Conservation (phyloP, 2,329 filamentous ascomycete species). For the Xylaria sp. region DNA sequence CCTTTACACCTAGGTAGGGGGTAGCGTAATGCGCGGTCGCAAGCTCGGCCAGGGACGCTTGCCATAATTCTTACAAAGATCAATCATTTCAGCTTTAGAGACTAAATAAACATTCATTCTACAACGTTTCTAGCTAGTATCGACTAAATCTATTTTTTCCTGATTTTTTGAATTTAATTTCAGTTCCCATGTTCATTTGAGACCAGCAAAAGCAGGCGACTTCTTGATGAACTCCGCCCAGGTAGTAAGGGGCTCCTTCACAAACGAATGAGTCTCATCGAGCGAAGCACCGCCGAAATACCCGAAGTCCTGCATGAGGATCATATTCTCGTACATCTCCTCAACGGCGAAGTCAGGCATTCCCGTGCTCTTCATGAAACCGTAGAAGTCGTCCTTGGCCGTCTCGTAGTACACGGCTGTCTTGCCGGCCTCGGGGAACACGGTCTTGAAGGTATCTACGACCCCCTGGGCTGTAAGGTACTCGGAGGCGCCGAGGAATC, state of each 20-base stretch:
- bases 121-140: neutral
- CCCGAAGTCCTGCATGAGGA: conserved; percentile 62
- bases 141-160: too few species aligned
- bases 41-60: too few species aligned
- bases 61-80: too few species aligned
- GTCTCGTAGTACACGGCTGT: conserved; percentile 52
- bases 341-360: conserved; percentile 55
- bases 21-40: too few species aligned
- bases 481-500: conserved; percentile 56
- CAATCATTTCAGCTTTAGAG: neutral
- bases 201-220: conserved; percentile 50
- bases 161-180: neutral
- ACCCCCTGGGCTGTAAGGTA: conserved; percentile 56
- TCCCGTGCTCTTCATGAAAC: conserved; percentile 50
- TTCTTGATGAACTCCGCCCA: conserved; percentile 55
- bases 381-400: conserved; percentile 56
- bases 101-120: neutral
- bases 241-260: conserved; percentile 55
- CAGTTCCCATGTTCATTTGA: conserved; percentile 49
- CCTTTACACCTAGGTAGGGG: too few species aligned
- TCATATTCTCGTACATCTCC: conserved; percentile 65
- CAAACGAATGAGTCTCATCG: conserved; percentile 52
- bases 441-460: conserved; percentile 53
- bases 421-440: conserved; percentile 54
- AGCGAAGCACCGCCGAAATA: conserved; percentile 62